These are phyloP conservation scores for Teratosphaeria gauchensis DNA, from an alignment of 2,329 filamentous ascomycete species.

Conservation along the genomic window DNA sequence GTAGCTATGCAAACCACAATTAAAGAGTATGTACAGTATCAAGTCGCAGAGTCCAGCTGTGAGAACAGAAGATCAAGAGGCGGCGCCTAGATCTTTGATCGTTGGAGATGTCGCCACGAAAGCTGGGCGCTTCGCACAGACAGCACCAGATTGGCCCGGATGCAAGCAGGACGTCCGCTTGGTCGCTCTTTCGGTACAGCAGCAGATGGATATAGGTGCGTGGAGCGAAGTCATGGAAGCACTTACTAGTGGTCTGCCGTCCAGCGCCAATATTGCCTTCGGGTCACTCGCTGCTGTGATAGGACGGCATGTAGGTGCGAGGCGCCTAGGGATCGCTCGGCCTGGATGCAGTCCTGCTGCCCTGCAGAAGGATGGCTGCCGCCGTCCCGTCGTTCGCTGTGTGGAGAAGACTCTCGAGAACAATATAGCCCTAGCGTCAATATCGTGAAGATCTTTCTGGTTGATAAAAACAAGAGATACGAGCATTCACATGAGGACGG, in stretches of 20 bases:
- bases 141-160: conserved; percentile 8
- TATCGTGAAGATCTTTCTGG: neutral
- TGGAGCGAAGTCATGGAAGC: conserved; percentile 1
- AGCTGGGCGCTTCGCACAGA: conserved; percentile 17
- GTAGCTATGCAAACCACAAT: conserved; percentile 3
- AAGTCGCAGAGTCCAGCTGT: conserved; percentile 9
- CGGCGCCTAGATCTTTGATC: neutral
- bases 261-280: neutral
- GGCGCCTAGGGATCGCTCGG: neutral
- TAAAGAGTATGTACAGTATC: conserved; percentile 7
- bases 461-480: neutral
- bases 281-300: conserved; percentile 5
- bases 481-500: neutral
- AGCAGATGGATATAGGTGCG: neutral
- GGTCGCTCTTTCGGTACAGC: neutral
- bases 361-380: neutral
- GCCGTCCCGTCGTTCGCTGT: neutral
- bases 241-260: conserved; percentile 4
- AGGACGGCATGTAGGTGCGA: conserved; percentile 1
- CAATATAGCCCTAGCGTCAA: neutral
- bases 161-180: neutral
- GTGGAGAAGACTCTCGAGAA: neutral
- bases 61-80: conserved; percentile 8
- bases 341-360: neutral
- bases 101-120: conserved; percentile 7